Percentiles rank a stretch among this genome's conserved stretches.
Evolutionary conservation across 108 stramenopile species (phyloP).

Genomic region (Nitzschia inconspicua): DNA sequence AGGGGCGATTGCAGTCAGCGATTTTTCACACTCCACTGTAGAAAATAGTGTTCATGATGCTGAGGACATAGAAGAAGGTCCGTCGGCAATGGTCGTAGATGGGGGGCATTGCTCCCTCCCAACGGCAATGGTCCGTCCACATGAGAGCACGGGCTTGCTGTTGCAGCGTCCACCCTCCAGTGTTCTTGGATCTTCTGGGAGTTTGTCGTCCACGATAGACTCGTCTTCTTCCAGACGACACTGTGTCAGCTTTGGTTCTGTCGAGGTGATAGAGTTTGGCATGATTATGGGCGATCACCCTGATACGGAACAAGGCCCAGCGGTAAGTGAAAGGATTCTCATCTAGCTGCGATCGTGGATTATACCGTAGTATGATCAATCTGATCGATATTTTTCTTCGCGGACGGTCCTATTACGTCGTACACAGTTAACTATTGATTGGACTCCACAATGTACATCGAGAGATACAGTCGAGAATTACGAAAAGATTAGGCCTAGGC

Average conservation of each 20-base stretch:
- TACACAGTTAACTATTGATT: slow-evolving; percentile 6
- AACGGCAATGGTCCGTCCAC: too few species aligned
- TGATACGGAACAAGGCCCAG: slow-evolving; percentile 5
- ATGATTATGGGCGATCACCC: slow-evolving; percentile 23
- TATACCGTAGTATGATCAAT: too few species aligned
- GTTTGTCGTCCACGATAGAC: not conserved
- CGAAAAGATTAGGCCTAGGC: not conserved
- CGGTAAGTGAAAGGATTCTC: slow-evolving; percentile 8
- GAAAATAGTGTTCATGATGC: too few species aligned
- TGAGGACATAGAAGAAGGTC: too few species aligned
- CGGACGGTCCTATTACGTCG: not conserved
- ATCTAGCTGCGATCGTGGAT: too few species aligned
- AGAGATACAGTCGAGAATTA: not conserved
- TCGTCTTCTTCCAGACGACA: not conserved
- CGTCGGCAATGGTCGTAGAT: too few species aligned
- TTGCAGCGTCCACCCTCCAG: too few species aligned
- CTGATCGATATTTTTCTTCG: not conserved
- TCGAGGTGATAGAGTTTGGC: slow-evolving; percentile 3
- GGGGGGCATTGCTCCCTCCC: too few species aligned
- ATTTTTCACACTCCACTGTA: too few species aligned
- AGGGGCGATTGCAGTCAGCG: too few species aligned
- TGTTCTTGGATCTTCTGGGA: too few species aligned
- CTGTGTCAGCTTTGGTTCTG: slow-evolving; percentile 7
- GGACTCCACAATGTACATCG: not conserved
- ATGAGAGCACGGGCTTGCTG: too few species aligned